Percentiles rank a stretch among this genome's conserved stretches.
Evolutionary conservation across 345 rosid genomes (phyloP).

Genomic region (Sisymbrium irio): DNA sequence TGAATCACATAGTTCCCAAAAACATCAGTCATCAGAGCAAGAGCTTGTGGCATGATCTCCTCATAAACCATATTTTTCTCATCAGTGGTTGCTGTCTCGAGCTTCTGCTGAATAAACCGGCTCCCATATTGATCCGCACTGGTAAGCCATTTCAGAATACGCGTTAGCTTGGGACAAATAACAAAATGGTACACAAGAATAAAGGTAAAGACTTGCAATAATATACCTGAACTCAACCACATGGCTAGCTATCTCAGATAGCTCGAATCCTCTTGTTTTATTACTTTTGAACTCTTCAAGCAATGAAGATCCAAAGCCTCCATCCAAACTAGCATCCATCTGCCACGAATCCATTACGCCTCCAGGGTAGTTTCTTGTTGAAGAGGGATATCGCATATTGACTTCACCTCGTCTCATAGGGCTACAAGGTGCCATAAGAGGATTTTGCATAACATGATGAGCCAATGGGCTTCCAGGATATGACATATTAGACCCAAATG

Average conservation of each 20-base stretch:
- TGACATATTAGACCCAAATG: constrained; percentile 53
- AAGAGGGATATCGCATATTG: constrained; percentile 51
- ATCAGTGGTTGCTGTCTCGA: constrained; percentile 80
- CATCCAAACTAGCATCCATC: constrained; percentile 52
- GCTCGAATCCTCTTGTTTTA: constrained; percentile 65
- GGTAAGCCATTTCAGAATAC: constrained; percentile 5
- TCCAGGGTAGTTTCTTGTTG: constrained; percentile 51
- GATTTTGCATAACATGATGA: constrained; percentile 51
- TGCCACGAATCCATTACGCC: constrained; percentile 60
- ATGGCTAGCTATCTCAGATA: constrained; percentile 68
- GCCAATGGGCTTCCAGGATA: constrained; percentile 72
- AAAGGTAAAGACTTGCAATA: not conserved
- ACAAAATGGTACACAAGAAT: not conserved
- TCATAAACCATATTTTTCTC: constrained; percentile 86
- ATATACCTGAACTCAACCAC: constrained; percentile 75
- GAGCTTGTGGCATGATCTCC: constrained; percentile 86
- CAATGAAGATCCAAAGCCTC: constrained; percentile 55
- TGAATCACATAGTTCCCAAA: constrained; percentile 96
- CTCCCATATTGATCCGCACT: constrained; percentile 94
- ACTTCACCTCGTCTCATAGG: constrained; percentile 54
- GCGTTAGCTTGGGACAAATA: not conserved
- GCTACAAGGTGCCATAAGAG: constrained; percentile 56
- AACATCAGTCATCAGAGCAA: constrained; percentile 89
- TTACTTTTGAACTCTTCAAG: constrained; percentile 79
- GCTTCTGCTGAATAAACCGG: constrained; percentile 95